Evolutionary conservation across 306 rosid genomes (phyloP), one percentile per base, ranked within the genome.

Genomic region (Cucumis hystrix): DNA sequence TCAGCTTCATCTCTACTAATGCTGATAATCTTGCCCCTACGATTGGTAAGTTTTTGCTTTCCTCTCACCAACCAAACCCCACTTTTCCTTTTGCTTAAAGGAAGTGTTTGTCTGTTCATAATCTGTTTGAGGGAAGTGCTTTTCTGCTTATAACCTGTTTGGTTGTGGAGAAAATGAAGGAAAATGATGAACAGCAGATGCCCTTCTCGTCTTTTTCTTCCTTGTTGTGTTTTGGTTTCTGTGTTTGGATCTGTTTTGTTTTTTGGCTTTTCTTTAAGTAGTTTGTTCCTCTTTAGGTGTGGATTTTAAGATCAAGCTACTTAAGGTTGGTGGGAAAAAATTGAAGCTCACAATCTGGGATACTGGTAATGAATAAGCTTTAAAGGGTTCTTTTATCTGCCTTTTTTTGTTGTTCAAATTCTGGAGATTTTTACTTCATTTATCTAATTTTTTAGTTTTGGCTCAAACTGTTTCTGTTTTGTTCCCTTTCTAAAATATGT

Each of bases 271-370:
- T 43, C 10, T 9, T 43, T 43, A 47, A 40, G 17, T 15, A 28
- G 39, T 45, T 21, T 72, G 41, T 51, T 73, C 28, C 6, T 25
- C 51, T 52, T 21, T 52, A 96, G 99, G 99, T 74, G 99, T 96
- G 87, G 99, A 96, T 89, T 96, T 96, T 80, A 96, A 92, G 90
- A 89, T 92, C 88, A 96, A 96, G 90, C 82, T 65, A 56, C 93
- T 92, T 45, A 82, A 93, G 15, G 93, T 92, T 5, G 93, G 87
- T 54, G 97, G 91, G 85, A 92, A 91, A 89, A 96, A 80, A 84
- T 86, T 92, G 80, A 96, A 96, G 86, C 84, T 96, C 81, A 96
- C 96, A n/a, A 92, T 96, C 71, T 96, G 99, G 99, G 99, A 96
- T 74, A 96, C 99, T 20, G 99, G 99, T 96, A 89, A 86, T 23